phyloP scores from a whole-genome alignment of 1,284 basidiomycete genomes.

The Tilletia walkeri region DNA sequence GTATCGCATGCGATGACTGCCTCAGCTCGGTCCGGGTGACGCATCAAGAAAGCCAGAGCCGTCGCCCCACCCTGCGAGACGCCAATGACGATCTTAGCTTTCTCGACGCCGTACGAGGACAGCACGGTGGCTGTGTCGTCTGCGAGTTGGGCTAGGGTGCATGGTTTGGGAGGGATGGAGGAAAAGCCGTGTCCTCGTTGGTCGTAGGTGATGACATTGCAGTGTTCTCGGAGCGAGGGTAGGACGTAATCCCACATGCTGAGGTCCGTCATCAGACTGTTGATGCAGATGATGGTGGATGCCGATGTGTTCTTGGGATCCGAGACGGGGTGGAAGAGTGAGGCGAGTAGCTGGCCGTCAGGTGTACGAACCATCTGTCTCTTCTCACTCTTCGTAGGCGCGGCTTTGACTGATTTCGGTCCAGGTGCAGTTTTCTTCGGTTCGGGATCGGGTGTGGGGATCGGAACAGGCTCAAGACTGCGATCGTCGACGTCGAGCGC shows the following conservation, averaged over 20 bases:
- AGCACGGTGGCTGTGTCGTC: slow-evolving; percentile 57
- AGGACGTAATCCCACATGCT: slow-evolving; percentile 58
- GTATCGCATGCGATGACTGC: slow-evolving; percentile 58
- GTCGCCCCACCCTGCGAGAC: slow-evolving; percentile 60
- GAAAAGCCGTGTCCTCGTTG: slow-evolving; percentile 57
- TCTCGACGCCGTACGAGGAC: slow-evolving; percentile 49
- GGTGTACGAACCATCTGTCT: slow-evolving; percentile 34
- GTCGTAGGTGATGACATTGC: slow-evolving; percentile 58
- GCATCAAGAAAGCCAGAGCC: slow-evolving; percentile 55
- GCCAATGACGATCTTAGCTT: slow-evolving; percentile 55
- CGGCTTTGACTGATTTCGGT: slow-evolving; percentile 29
- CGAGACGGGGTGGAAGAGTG: slow-evolving; percentile 28
- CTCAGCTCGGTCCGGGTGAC: slow-evolving; percentile 50
- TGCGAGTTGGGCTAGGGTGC: slow-evolving; percentile 56
- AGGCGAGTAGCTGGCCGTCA: slow-evolving; percentile 38
- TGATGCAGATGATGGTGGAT: slow-evolving; percentile 54
- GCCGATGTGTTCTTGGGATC: not conserved
- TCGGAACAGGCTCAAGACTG: slow-evolving; percentile 48
- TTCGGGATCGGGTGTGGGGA: slow-evolving; percentile 32
- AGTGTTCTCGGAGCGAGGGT: slow-evolving; percentile 49
- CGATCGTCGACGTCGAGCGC: slow-evolving; percentile 58
- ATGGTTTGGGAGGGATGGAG: slow-evolving; percentile 51
- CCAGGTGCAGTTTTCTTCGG: slow-evolving; percentile 20
- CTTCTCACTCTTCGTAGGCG: slow-evolving; percentile 19
- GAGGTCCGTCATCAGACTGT: slow-evolving; percentile 58